Base-by-base conservation (phyloP, 2,329 filamentous ascomycete species). In the Amauroascus verrucosus region DNA sequence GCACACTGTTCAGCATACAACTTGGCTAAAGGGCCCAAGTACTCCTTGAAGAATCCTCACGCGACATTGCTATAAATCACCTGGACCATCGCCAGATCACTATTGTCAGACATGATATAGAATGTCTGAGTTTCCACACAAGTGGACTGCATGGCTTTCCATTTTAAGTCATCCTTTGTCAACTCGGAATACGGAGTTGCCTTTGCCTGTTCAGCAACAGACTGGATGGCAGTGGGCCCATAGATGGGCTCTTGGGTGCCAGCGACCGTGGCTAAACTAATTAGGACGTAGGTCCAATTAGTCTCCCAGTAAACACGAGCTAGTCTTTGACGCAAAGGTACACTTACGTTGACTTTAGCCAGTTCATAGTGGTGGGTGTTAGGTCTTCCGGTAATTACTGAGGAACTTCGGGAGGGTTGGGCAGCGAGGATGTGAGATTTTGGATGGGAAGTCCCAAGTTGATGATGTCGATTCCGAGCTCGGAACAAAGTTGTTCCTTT, bases 201-300 rank as follows among this genome's bases (percentile, higher is more conserved):
- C 69, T 85, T 80, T 58, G 86, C 79, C 74, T 96, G 88, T 64
- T 85, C 79, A 59, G 86, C 83, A 60, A 98, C 88, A 20, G 90
- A 84, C 66, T 82, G 85, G 70, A 97, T 88, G 64, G 90, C 91
- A 6, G 83, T 80, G 48, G 91, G 84, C 60, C 93, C 93, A 70
- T 98, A 96, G 72, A 94, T 86, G 67, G 91, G 91, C 78, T 96
- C 90, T 71, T 95, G 86, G 53, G 91, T 97, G 73, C 94, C 90
- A 67, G 90, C 89, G 68, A 95, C 89, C 71, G 90, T 79, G 66
- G 78, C 77, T 65, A 82, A 72, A 62, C 78, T 81, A 64, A 38
- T 49, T 35, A 54, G 47, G 48, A 55, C 57, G 56, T 30, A 32
- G 26, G 45, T 16, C 33, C 6, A 70, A 79, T 81, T 72, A 85